Evolutionary conservation across 805 yeast species (phyloP).

Genomic region (Schwanniomyces yamadae): DNA sequence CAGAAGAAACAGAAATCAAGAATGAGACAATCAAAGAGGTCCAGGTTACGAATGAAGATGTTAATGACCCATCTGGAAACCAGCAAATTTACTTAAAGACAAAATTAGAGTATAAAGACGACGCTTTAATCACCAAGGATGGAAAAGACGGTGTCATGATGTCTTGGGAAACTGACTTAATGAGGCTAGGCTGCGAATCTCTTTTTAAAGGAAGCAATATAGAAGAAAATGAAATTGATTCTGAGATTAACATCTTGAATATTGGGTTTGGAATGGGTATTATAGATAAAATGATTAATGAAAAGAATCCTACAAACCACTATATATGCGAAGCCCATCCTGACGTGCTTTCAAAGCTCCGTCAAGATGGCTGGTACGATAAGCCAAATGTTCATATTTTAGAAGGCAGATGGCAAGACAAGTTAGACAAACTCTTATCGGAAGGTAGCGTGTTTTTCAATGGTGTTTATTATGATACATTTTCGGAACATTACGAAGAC

Average conservation of each 20-base stretch:
- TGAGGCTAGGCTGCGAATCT: slow-evolving; percentile 77
- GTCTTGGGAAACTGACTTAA: slow-evolving; percentile 89
- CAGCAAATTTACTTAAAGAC: slow-evolving; percentile 65
- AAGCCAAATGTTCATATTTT: slow-evolving; percentile 69
- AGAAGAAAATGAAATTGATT: slow-evolving; percentile 28
- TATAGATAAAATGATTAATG: slow-evolving; percentile 76
- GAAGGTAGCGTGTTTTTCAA: slow-evolving; percentile 71
- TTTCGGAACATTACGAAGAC: slow-evolving; percentile 86
- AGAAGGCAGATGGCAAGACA: slow-evolving; percentile 93
- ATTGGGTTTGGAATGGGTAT: slow-evolving; percentile 98
- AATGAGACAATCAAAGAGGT: not conserved
- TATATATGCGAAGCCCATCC: slow-evolving; percentile 96
- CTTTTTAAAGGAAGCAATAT: slow-evolving; percentile 49
- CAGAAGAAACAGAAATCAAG: slow-evolving; percentile 1
- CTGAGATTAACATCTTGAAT: slow-evolving; percentile 59
- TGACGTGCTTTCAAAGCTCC: slow-evolving; percentile 71
- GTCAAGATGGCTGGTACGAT: slow-evolving; percentile 78
- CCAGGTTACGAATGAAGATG: slow-evolving; percentile 12
- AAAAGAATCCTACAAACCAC: slow-evolving; percentile 59
- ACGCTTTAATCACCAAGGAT: slow-evolving; percentile 68
- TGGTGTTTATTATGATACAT: slow-evolving; percentile 93
- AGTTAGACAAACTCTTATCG: slow-evolving; percentile 61
- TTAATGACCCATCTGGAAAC: slow-evolving; percentile 56
- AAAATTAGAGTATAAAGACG: slow-evolving; percentile 64
- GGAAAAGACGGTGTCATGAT: slow-evolving; percentile 92